phyloP scores from a whole-genome alignment of 163 green algal species.

The Scenedesmus sp. region DNA sequence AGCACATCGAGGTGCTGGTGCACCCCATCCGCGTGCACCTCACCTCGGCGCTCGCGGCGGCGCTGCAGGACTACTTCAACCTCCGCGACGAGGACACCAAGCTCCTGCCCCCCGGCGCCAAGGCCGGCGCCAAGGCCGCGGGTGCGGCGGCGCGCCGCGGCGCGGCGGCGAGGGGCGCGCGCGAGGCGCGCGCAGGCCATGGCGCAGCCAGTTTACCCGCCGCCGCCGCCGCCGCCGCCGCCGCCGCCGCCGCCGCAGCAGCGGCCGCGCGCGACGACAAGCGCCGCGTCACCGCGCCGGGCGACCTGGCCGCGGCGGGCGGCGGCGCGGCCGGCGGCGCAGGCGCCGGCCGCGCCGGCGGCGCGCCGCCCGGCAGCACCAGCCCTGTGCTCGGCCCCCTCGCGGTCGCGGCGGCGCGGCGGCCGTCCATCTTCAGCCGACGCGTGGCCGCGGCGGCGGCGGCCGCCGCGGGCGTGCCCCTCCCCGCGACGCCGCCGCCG shows the following conservation, averaged over 20 bases:
- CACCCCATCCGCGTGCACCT: conserved; percentile 47
- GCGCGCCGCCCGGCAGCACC: neutral
- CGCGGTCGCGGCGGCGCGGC: neutral
- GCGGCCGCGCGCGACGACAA: conserved; percentile 20
- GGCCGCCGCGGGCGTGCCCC: neutral
- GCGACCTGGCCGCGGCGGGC: neutral
- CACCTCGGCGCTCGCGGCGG: conserved; percentile 40
- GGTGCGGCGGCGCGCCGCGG: neutral
- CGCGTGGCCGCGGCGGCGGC: conserved; percentile 26
- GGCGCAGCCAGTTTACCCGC: neutral
- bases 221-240: neutral
- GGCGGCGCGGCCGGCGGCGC: neutral
- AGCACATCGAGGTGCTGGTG: conserved; percentile 57
- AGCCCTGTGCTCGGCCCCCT: neutral
- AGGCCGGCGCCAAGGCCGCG: neutral
- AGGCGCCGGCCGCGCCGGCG: neutral
- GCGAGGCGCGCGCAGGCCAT: neutral
- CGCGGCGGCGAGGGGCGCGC: neutral
- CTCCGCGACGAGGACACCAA: conserved; percentile 43
- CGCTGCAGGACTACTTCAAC: conserved; percentile 56
- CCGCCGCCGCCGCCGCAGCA: neutral
- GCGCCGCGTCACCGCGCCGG: conserved; percentile 16
- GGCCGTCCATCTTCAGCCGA: conserved; percentile 24
- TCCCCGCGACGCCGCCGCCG: neutral
- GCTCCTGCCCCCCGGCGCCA: no score